Evolutionary conservation across 2,329 filamentous ascomycete species (phyloP).

Genomic region (Paecilomyces variotii): DNA sequence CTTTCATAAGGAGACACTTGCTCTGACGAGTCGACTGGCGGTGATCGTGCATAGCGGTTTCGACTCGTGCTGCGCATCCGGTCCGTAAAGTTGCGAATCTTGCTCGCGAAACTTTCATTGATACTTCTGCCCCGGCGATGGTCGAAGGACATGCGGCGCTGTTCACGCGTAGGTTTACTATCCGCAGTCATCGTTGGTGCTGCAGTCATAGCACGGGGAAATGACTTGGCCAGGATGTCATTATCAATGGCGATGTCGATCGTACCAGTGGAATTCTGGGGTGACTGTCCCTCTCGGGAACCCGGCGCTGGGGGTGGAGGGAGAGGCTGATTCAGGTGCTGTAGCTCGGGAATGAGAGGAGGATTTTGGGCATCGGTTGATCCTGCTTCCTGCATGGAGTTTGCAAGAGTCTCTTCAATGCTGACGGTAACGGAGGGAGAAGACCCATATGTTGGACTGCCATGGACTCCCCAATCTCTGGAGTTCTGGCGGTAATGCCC

Average conservation of each 20-base stretch:
- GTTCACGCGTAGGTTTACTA: constrained; percentile 19
- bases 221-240: constrained; percentile 24
- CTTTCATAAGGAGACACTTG: constrained; percentile 23
- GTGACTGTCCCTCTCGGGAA: constrained; percentile 18
- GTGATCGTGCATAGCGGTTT: constrained; percentile 40
- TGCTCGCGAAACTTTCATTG: constrained; percentile 49
- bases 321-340: constrained; percentile 50
- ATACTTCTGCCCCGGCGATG: constrained; percentile 49
- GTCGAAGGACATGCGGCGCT: constrained; percentile 35
- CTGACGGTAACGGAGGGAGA: constrained; percentile 39
- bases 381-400: constrained; percentile 4
- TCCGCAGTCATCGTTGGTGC: constrained; percentile 21
- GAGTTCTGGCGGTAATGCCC: constrained; percentile 25
- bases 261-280: constrained; percentile 29
- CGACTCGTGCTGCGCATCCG: constrained; percentile 52
- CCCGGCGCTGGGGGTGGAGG: constrained; percentile 41
- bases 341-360: constrained; percentile 52
- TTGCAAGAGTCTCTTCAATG: constrained; percentile 46
- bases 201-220: constrained; percentile 30
- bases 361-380: constrained; percentile 23
- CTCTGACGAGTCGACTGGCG: constrained; percentile 22
- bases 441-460: constrained; percentile 16
- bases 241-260: constrained; percentile 36
- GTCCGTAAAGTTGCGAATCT: constrained; percentile 48
- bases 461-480: constrained; percentile 12